Conservation (phyloP, 202 grass and related monocot genomes). For the Setaria viridis region DNA sequence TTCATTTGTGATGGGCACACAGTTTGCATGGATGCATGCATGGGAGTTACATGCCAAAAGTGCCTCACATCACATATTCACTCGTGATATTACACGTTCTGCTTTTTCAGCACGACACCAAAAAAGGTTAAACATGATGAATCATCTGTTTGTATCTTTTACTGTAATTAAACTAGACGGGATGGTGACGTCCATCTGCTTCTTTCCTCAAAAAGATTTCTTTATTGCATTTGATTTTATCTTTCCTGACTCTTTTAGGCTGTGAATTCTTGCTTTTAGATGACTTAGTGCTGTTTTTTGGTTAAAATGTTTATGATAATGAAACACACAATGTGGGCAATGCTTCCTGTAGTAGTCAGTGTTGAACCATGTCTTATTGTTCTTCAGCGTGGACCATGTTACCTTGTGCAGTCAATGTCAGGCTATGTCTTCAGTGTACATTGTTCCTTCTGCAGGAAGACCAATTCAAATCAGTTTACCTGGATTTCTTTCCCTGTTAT, state of each 20-base stretch:
- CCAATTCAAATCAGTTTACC: conserved; percentile 26
- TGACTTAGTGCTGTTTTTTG: not conserved
- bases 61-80: not conserved
- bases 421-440: not conserved
- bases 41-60: not conserved
- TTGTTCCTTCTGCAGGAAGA: conserved; percentile 6
- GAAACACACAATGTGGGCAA: not conserved
- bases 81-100: not conserved
- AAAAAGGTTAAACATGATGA: not conserved
- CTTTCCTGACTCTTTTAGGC: not conserved
- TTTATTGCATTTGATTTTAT: not conserved
- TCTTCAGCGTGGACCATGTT: not conserved
- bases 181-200: not conserved
- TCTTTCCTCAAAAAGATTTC: not conserved
- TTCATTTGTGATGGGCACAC: not conserved
- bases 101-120: not conserved
- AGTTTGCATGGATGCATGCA: not conserved
- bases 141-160: not conserved
- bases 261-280: not conserved
- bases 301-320: not conserved
- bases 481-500: not conserved
- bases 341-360: not conserved
- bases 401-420: not conserved
- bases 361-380: not conserved
- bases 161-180: not conserved